Evolutionary conservation across 1,139 yeast species (phyloP), one percentile per base, ranked within the genome.

Genomic region (Debaryomyces fabryi): DNA sequence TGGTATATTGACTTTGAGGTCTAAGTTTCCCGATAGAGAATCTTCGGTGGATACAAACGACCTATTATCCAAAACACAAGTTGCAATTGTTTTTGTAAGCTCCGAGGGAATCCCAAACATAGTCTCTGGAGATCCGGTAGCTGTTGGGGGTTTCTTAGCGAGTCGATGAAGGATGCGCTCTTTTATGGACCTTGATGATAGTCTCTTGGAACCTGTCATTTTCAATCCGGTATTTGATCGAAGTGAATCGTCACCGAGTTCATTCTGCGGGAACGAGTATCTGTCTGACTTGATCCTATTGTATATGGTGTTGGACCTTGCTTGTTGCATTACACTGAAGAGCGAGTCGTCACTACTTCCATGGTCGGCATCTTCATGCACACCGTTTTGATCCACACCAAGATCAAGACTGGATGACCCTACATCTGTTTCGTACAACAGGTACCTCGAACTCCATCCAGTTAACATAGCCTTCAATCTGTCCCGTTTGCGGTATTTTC

Each of bases 21-120:
- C 44, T 23, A 49, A 42, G 34, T 41, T 32, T 24, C 38, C 35
- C 15, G 35, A 32, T n/a, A 45, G 24, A 13, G 41, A 21, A n/a
- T 44, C 48, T 10, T 34, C 44, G 8, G 37, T 44, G 16, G 50
- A 48, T 15, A 29, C 29, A 29, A 42, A 34, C 4, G 49, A 40
- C 29, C 49, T 36, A 6, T 46, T 36, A 16, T 49, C 47, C 18
- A 46, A 36, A 20, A 50, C 43, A 23, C 50, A 48, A 16, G 47
- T 48, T 5, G 49, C 47, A 16, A 50, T 48, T 25, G 50, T 45
- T 10, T 47, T 41, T 4, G 46, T 44, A 3, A 48, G 42, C 5
- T 42, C 49, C 3, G 44, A 24, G 1, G 51, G 49, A 27, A 48
- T 42, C 23, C 21, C 32, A 18, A 40, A 40, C 18, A 41, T 34